Base-by-base conservation (phyloP, 352 stramenopile species). In the Pythium volutum region DNA sequence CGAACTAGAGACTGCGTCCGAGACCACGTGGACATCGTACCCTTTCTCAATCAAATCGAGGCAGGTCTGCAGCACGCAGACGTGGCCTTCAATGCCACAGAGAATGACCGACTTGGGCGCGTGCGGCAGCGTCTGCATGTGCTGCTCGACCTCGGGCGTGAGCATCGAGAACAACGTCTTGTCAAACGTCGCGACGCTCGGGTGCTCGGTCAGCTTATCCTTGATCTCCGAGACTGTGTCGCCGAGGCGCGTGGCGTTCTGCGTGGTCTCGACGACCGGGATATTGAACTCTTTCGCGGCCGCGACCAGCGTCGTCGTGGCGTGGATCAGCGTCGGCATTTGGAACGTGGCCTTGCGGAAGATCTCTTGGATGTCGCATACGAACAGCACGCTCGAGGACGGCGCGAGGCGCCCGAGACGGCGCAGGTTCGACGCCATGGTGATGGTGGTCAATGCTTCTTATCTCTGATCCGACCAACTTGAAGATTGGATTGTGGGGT, bases 111-210 rank as follows among this genome's bases (percentile, higher is more conserved):
- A 95, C 67, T 77, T 91, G 67, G 78, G 80, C 54, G 82, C 64
- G 20, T 64, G 62, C 53, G 77, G 71, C 38, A 66, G 67, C 15
- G 39, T 58, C 26, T 74, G 58, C 36, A 99, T 60, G 63, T 98
- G 76, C 27, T 71, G 60, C 29, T 84, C 73, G 14, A 98, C 90
- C 60, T 99, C 95, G 25, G 80, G 71, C n/a, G 95, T 98, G 39
- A 98, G 73, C 97, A 99, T 99, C 16, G 89, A 98, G 75, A 99
- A 99, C 55, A 96, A 80, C 70, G 96, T 98, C 84, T 99, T 99
- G 78, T 98, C 92, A 62, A 98, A 98, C 4, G 92, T 78, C 26
- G 81, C 84, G 38, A 79, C 62, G 50, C 73, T 68, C 25, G 72
- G 58, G 42, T 73, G 64, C 39, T 73, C 62, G 22, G 75, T 59